Base-by-base conservation (phyloP, 352 stramenopile species). In the Phytophthora vignae region DNA sequence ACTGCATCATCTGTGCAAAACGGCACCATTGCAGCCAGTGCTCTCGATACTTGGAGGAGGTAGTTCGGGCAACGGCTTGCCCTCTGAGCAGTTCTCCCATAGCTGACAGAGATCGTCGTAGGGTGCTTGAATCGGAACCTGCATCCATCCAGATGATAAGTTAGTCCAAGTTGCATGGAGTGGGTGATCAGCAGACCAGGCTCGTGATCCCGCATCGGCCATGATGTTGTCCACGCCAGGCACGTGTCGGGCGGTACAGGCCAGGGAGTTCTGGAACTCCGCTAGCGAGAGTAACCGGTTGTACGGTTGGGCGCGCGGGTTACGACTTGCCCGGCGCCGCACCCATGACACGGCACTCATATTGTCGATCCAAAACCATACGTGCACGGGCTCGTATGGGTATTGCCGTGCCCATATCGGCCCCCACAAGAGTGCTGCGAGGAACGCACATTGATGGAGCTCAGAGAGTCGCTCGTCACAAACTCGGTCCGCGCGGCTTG, bases 71-170 rank as follows among this genome's bases (percentile, higher is more conserved):
- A 17, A 69, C 15, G 8, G 67, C 29, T 9, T 60, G 11, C 4
- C 19, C 17, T 1, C 59, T 17, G 2, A 73, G 55, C 27, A 65
- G n/a, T 14, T 9, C 14, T 69, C 67, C 54, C 67, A 69, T 3
- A 54, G 38, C 6, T 6, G 25, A n/a, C 36, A 69, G 46, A 74
- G 67, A 66, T 74, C 25, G 60, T 46, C 50, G 55, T 46, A 74
- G 12, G 48, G 56, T 4, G 40, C 49, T 15, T 22, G 2, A 12
- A 62, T 38, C 11, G 36, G 22, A n/a, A 69, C 25, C 62, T 65
- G 57, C 27, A 19, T 22, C 62, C 57, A 71, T 8, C 10, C 53
- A 57, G 1, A 2, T 50, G 19, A 65, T 19, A 71, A 22, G 52
- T 56, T 56, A 76, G 62, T 53, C 67, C 67, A 75, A 5, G 22